These are phyloP conservation scores for Cunninghamia lanceolata DNA, from an alignment of 75 land plant genomes.

Conservation along the genomic window DNA sequence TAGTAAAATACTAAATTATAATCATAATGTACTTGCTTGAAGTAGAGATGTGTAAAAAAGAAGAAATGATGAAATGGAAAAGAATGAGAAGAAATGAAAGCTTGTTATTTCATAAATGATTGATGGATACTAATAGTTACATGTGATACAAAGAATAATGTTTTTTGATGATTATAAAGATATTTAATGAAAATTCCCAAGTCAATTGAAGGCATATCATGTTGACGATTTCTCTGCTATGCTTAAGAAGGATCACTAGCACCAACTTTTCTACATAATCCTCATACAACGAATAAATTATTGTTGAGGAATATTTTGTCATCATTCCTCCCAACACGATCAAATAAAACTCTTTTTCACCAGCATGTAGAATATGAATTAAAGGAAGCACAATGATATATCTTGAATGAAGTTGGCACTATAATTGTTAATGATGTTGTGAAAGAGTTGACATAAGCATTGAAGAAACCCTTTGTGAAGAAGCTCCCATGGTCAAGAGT, in stretches of 20 bases:
- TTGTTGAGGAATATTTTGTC: background rate
- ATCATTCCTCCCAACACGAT: background rate
- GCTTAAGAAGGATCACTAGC: too few species aligned
- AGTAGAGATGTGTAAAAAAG: background rate
- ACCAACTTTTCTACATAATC: background rate
- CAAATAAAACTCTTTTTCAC: background rate
- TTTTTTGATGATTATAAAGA: too few species aligned
- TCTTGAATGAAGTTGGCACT: background rate
- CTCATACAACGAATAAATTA: background rate
- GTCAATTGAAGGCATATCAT: too few species aligned
- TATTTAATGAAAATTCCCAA: too few species aligned
- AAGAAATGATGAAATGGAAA: background rate
- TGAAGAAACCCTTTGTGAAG: background rate
- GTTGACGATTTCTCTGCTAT: too few species aligned
- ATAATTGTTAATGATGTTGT: background rate
- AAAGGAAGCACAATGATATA: background rate
- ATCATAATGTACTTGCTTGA: background rate
- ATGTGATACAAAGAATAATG: too few species aligned
- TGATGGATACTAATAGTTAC: too few species aligned
- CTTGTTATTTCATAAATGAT: too few species aligned
- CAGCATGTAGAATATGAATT: background rate
- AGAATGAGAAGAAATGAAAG: background rate
- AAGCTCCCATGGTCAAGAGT: background rate
- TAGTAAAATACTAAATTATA: background rate
- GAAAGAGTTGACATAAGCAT: background rate